Percentiles rank a stretch among this genome's conserved stretches.
Conservation (phyloP, 2,329 filamentous ascomycete genomes). For the Colletotrichum sp. region DNA sequence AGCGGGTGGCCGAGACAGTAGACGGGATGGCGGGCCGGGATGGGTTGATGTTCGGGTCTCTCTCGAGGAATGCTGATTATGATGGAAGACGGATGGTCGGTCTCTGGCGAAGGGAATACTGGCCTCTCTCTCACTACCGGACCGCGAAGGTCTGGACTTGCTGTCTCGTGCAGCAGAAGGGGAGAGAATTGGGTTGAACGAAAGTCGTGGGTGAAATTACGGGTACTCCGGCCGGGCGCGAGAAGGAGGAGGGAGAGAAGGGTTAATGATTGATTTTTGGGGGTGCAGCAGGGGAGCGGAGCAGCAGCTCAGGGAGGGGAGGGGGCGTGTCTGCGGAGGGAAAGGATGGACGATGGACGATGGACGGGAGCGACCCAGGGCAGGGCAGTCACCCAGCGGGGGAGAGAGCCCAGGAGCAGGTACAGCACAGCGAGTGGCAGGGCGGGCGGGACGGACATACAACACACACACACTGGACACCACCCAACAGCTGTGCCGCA, state of each 20-base stretch:
- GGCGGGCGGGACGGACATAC: not conserved
- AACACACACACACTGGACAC: not conserved
- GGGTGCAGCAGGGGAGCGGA: slow-evolving; percentile 2
- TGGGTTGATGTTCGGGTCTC: not conserved
- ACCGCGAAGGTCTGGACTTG: slow-evolving; percentile 16
- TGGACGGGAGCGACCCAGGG: not conserved
- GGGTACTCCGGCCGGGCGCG: not conserved
- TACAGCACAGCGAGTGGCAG: not conserved
- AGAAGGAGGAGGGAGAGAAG: slow-evolving; percentile 15
- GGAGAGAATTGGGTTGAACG: not conserved
- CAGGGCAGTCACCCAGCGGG: not conserved
- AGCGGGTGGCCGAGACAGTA: slow-evolving; percentile 12
- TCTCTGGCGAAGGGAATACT: not conserved
- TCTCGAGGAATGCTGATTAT: not conserved
- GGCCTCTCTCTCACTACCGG: not conserved
- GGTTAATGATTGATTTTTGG: slow-evolving; percentile 21
- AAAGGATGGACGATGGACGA: not conserved
- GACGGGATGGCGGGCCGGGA: not conserved
- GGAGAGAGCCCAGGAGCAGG: not conserved
- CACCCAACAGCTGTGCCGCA: not conserved
- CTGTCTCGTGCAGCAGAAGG: not conserved
- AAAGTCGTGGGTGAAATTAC: slow-evolving; percentile 12
- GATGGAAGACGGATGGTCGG: not conserved
- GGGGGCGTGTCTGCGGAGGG: slow-evolving; percentile 1
- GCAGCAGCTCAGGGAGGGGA: not conserved